Base-by-base conservation (phyloP, 2,329 filamentous ascomycete species). In the Colletotrichum kahawae region DNA sequence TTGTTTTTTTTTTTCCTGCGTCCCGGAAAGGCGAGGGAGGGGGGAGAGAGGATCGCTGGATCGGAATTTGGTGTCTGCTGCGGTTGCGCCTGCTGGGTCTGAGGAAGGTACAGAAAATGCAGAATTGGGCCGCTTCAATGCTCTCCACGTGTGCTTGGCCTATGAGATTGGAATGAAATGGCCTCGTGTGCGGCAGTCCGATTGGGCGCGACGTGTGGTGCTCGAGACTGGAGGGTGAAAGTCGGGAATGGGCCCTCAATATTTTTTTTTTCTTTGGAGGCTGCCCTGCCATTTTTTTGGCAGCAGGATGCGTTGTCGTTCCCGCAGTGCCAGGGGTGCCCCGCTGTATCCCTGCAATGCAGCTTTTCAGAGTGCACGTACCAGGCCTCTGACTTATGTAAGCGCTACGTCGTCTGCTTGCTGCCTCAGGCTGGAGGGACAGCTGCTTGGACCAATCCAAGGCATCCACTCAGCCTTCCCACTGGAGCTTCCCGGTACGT, bases 401-500 rank as follows among this genome's bases (percentile, higher is more conserved):
- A 75, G 69, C 69, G 13, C 3, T 73, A 4, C n/a, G 43, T 64
- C 21, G 6, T 18, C 21, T 4, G 29, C 9, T 27, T 73, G 56
- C 16, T 83, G 83, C 83, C 83, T 85, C 78, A 84, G 81, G 82
- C 21, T 4, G 16, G 5, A 4, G 0, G 4, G 18, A 9, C 51
- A 27, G 27, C 9, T 60, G 79, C 77, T 72, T 36, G 18, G 75
- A 76, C 77, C 76, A 38, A 63, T 51, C 36, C 77, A 78, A 84
- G 80, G 78, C 80, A 81, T 71, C 80, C 77, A 79, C 77, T 78
- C 82, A 83, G 82, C 83, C 82, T 83, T 81, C 77, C 78, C 77
- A 77, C 77, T 79, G 64, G 79, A 83, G 80, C 80, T 82, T 65
- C 75, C 67, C 54, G 70, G 59, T 54, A 68, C 64, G 72, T 77